Base-by-base conservation (phyloP, 192 early-diverging fungal genomes). In the Coemansia sp. region DNA sequence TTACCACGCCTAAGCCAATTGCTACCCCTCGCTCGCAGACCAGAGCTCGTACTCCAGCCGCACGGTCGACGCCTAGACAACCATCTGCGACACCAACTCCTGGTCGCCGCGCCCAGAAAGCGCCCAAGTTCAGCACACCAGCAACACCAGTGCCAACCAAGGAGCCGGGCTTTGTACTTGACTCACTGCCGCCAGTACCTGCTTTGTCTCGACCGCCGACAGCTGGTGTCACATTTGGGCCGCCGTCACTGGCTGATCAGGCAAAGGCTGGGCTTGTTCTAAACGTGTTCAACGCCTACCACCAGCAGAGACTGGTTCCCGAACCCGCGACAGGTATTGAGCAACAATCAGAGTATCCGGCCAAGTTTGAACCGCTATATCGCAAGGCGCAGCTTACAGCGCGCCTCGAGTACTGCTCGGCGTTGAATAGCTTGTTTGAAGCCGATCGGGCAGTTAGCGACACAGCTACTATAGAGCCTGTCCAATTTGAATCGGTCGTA, bases 241-340 rank as follows among this genome's bases (percentile, higher is more conserved):
- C 60, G 29, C 60, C 68, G 2, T 41, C 62, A 0, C 51, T 74
- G 25, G 65, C 52, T 2, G 77, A 74, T 17, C 64, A 71, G 27
- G 77, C 77, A 21, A 73, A 71, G 37, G 77, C 77, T 3, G 77
- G 67, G 17, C 60, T 80, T 49, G 72, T 65, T 1, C 52, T 80
- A 57, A 54, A 38, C 23, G 58, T 80, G 11, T 70, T 74, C 41
- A 52, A 65, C 5, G 43, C 56, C 6, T 80, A 80, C 49, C 65
- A 65, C 29, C 65, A 54, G 35, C 72, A 62, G 37, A 47, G 52
- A 24, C 64, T 63, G 61, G 23, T 53, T 15, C 76, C 76, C 4
- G 43, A 55, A 1, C 11, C 49, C 2, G 29, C 65, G 11, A 8
- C 56, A 3, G 67, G 59, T 1, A 24, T 27, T 9, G 41, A 57